Evolutionary conservation across 768 basidiomycete genomes (phyloP).

Genomic region (Suillus brevipes): DNA sequence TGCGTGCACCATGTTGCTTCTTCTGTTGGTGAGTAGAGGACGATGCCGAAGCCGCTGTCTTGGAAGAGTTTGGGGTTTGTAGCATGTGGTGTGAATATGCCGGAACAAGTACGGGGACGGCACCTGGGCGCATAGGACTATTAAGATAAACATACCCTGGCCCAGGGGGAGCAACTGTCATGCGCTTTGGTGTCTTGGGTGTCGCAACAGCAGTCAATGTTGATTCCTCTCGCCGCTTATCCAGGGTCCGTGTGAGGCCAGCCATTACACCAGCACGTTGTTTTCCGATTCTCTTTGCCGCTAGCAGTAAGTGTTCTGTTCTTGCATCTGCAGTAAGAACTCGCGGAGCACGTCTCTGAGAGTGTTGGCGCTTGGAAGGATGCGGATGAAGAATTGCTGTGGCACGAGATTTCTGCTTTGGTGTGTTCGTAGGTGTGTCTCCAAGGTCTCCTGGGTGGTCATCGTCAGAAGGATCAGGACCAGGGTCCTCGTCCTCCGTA

Average conservation of each 20-base stretch:
- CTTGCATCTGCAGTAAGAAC: constrained; percentile 62
- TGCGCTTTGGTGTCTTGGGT: constrained; percentile 32
- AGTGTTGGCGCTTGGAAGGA: constrained; percentile 26
- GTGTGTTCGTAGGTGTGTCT: constrained; percentile 25
- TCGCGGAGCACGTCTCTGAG: constrained; percentile 27
- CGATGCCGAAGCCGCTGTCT: constrained; percentile 27
- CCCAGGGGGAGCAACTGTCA: constrained; percentile 29
- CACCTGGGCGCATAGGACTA: constrained; percentile 23
- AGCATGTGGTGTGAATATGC: constrained; percentile 29
- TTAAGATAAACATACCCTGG: constrained; percentile 32
- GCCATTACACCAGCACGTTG: constrained; percentile 57
- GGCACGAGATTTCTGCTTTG: constrained; percentile 24
- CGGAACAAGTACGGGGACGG: constrained; percentile 33
- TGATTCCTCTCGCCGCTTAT: constrained; percentile 26
- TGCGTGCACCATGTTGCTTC: constrained; percentile 17
- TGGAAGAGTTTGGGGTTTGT: constrained; percentile 34
- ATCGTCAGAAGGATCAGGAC: constrained; percentile 24
- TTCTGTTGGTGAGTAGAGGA: constrained; percentile 22
- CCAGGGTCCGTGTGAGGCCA: constrained; percentile 43
- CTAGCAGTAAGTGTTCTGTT: constrained; percentile 68
- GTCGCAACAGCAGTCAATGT: constrained; percentile 21
- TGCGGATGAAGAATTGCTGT: constrained; percentile 15
- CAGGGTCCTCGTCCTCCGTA: constrained; percentile 29
- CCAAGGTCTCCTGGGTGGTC: constrained; percentile 22
- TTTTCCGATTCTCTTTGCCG: constrained; percentile 68